Percentiles rank a stretch among this genome's conserved stretches.
These are phyloP conservation scores for Aspergillaceae sp. DNA, from an alignment of 2,329 filamentous ascomycete species.

Conservation along the genomic window DNA sequence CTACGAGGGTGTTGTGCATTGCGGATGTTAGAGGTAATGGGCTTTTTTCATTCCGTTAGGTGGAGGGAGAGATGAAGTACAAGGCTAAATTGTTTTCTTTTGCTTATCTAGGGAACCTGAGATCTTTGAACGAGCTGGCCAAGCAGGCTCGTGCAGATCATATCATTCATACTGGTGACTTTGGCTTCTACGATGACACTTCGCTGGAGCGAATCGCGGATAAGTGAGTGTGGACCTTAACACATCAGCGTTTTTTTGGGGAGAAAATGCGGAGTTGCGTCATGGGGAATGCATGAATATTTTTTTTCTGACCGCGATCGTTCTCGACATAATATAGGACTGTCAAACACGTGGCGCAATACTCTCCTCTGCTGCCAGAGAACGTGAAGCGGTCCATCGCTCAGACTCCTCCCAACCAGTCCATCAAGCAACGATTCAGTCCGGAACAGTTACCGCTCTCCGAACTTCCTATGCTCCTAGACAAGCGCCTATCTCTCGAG, in stretches of 20 bases:
- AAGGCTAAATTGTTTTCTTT: neutral
- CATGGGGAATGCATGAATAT: too few relatives aligned
- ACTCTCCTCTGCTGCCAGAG: constrained; percentile 87
- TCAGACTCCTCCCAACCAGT: constrained; percentile 54
- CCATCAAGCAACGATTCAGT: constrained; percentile 75
- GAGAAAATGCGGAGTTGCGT: too few relatives aligned
- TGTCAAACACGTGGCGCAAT: constrained; percentile 95
- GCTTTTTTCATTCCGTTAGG: neutral
- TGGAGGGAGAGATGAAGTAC: neutral
- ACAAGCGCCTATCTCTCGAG: constrained; percentile 80
- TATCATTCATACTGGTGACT: constrained; percentile 98
- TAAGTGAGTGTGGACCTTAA: constrained; percentile 57
- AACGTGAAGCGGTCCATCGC: constrained; percentile 59
- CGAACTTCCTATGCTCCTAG: constrained; percentile 80
- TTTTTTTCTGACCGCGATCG: too few relatives aligned
- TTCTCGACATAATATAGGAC: constrained; percentile 51
- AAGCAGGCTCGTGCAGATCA: constrained; percentile 91
- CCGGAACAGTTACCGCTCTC: constrained; percentile 81
- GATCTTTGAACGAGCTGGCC: constrained; percentile 91
- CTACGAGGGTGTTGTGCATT: constrained; percentile 41
- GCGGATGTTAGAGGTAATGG: constrained; percentile 43
- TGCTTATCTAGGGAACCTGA: constrained; percentile 65
- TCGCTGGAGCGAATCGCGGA: constrained; percentile 96
- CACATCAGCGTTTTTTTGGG: neutral
- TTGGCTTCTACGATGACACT: constrained; percentile 95